Evolutionary conservation across 306 rosid genomes (phyloP).

Genomic region (Cucumis sativus): Cucumber_9930_V3 NC_026660.2:4275501-4276000

Average conservation of each 20-base stretch:
- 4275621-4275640: not conserved
- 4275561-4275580: not conserved
- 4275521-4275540: not conserved
- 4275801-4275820: not conserved
- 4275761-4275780: not conserved
- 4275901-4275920: constrained; percentile 81
- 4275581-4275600: not conserved
- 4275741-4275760: not conserved
- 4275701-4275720: not conserved
- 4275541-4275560: not conserved
- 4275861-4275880: not conserved
- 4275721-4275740: not conserved
- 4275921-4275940: constrained; percentile 68
- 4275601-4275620: not conserved
- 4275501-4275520: not conserved
- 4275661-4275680: not conserved
- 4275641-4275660: not conserved
- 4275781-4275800: not conserved
- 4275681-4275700: not conserved
- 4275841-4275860: not conserved
- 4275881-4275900: constrained; percentile 4
- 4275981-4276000: constrained; percentile 21
- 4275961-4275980: constrained; percentile 52
- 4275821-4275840: not conserved
- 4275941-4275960: constrained; percentile 69